phyloP scores from a whole-genome alignment of 78 protist species.

The Fonticula alba region DNA sequence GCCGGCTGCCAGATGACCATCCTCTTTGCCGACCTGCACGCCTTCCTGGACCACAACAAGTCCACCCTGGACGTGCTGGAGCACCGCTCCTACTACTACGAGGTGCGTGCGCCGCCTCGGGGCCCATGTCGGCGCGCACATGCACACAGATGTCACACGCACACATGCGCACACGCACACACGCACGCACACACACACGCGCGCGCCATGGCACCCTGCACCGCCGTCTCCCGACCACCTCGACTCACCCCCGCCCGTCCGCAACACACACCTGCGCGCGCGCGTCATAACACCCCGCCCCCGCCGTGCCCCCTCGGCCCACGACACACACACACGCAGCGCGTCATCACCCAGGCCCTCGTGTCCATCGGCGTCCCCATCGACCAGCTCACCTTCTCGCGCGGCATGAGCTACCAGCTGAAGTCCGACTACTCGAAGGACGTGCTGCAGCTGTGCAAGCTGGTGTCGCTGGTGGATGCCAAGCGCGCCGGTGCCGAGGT shows the following conservation, averaged over 20 bases:
- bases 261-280: too few species aligned
- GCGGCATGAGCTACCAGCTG: conserved; percentile 4
- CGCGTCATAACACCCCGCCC: too few species aligned
- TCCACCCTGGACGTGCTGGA: conserved; percentile 21
- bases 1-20: conserved; percentile 18
- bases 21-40: conserved; percentile 27
- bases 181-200: too few species aligned
- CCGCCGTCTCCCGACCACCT: too few species aligned
- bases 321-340: too few species aligned
- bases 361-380: conserved; percentile 9
- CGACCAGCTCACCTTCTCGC: conserved; percentile 16
- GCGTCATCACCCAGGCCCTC: conserved; percentile 11
- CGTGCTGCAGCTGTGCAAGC: background rate
- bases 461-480: conserved; percentile 16
- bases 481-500: conserved; percentile 27
- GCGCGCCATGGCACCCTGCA: too few species aligned
- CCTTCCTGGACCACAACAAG: conserved; percentile 28
- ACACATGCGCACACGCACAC: too few species aligned
- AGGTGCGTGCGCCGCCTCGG: too few species aligned
- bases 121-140: too few species aligned
- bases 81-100: conserved; percentile 20
- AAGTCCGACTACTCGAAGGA: conserved; percentile 14
- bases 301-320: too few species aligned
- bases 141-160: too few species aligned
- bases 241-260: too few species aligned